Evolutionary conservation across 805 yeast genomes (phyloP), one percentile per base, ranked within the genome.

Genomic region (Jamesozyma gamospora): DNA sequence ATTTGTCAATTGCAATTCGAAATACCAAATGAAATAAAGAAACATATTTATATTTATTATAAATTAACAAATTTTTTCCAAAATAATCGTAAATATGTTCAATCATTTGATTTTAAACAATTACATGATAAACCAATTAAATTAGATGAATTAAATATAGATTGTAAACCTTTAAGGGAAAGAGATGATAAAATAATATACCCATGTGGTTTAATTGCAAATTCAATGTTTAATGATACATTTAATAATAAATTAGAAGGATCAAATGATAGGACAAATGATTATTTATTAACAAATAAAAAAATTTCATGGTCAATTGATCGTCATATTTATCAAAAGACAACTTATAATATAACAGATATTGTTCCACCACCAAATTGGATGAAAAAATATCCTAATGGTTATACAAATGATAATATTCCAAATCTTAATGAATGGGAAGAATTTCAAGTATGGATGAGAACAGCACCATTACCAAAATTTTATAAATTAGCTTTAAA

Each of bases 81-180:
- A 60, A 92, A 92, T 60, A 98, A 92, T 64, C 75, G 98, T 44
- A 84, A 92, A 46, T 92, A 86, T 56, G 97, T 90, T 27, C 78
- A 77, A 44, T 82, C 94, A 9, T 83, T 72, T 60, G 94, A 87
- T 58, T 74, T 81, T 60, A 69, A 71, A 31, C 98, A 92, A 62
- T 57, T 92, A 36, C 75, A 76, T 44, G 98, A 98, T 2, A 60
- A 73, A 24, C 84, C 90, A 3, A 77, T 81, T 7, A 40, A 70
- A 0, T 65, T 65, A 3, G 69, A 62, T 21, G 71, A 66, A 33
- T 58, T 92, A 16, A 69, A 64, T 43, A 52, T 62, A 32, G 66
- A 60, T 44, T 64, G 67, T 44, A 52, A 56, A 28, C 69, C 69
- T 2, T 42, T 63, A 30, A 48, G 54, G 35, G 60, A 56, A 38